Conservation (phyloP, 2,329 filamentous ascomycete species). For the Colletotrichum sp. region DNA sequence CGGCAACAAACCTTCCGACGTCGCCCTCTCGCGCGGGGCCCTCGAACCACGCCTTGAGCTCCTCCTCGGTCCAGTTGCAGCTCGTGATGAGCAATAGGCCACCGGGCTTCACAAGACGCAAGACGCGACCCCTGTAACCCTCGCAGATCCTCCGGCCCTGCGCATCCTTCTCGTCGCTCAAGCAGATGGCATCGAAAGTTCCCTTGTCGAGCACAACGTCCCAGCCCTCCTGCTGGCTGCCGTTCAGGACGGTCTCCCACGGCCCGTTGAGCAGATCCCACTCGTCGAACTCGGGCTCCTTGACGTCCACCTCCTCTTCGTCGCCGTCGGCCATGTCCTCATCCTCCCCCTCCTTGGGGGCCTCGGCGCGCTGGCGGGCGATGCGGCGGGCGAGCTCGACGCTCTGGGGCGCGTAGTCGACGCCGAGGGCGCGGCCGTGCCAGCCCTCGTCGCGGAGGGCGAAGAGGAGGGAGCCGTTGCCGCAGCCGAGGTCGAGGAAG, state of each 20-base stretch:
- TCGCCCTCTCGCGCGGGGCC: conserved; percentile 32
- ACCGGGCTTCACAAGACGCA: conserved; percentile 70
- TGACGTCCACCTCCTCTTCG: conserved; percentile 3
- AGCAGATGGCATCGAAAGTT: conserved; percentile 92
- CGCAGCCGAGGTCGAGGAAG: conserved; percentile 89
- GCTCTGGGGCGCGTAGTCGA: conserved; percentile 84
- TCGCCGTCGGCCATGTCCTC: conserved; percentile 25
- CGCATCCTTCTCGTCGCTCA: conserved; percentile 63
- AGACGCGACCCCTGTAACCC: conserved; percentile 73
- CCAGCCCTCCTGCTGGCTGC: conserved; percentile 60
- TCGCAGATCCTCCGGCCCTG: conserved; percentile 70
- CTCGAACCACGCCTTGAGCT: conserved; percentile 82
- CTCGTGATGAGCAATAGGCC: conserved; percentile 87
- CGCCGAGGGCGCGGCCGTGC: conserved; percentile 75
- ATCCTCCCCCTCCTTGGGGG: conserved; percentile 2
- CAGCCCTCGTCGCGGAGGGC: conserved; percentile 72
- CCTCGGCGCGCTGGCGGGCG: conserved; percentile 29
- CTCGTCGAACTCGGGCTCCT: conserved; percentile 47
- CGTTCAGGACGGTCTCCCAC: conserved; percentile 36
- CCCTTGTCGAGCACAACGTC: conserved; percentile 97
- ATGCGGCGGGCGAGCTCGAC: conserved; percentile 76
- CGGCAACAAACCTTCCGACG: conserved; percentile 59
- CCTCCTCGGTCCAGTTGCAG: conserved; percentile 97
- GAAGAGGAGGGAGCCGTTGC: conserved; percentile 92
- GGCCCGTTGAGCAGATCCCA: conserved; percentile 68